Conservation (phyloP, 495 filamentous ascomycete genomes). For the Halenospora varia region DNA sequence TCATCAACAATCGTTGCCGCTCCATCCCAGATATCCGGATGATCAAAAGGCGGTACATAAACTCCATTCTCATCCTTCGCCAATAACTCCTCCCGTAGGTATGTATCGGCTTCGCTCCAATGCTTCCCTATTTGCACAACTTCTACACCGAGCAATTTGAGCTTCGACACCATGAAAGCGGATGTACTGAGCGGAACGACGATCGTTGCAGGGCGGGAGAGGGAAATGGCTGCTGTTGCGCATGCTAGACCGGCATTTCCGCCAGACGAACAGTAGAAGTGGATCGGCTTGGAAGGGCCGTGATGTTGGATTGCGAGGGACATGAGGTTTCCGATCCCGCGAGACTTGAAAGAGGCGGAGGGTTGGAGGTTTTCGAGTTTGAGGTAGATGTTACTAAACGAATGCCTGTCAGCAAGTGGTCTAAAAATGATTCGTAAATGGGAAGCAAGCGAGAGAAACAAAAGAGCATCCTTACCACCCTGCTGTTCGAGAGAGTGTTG, state of each 20-base stretch:
- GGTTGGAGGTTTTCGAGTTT: slow-evolving; percentile 95
- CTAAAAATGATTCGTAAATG: not conserved
- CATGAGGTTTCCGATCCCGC: slow-evolving; percentile 81
- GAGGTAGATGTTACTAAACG: slow-evolving; percentile 59
- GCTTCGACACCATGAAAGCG: slow-evolving; percentile 67
- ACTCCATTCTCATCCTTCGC: slow-evolving; percentile 47
- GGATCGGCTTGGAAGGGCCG: slow-evolving; percentile 34
- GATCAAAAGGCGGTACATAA: slow-evolving; percentile 93
- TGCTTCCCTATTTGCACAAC: slow-evolving; percentile 68
- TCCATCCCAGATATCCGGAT: slow-evolving; percentile 81
- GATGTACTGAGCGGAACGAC: slow-evolving; percentile 70
- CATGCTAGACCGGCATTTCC: slow-evolving; percentile 93
- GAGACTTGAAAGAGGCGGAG: slow-evolving; percentile 91
- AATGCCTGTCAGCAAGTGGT: not conserved
- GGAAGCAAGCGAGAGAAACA: not conserved
- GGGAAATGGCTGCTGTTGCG: slow-evolving; percentile 65
- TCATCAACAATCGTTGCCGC: slow-evolving; percentile 72
- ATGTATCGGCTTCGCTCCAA: slow-evolving; percentile 75
- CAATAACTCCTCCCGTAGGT: slow-evolving; percentile 61
- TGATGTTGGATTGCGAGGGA: slow-evolving; percentile 44
- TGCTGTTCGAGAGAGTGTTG: slow-evolving; percentile 18
- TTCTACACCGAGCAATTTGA: slow-evolving; percentile 35
- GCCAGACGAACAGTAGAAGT: slow-evolving; percentile 86
- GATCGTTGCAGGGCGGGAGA: slow-evolving; percentile 75
- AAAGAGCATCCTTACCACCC: slow-evolving; percentile 19